phyloP scores from a whole-genome alignment of 495 filamentous ascomycete species.

The Hypoxylon perforatum region DNA sequence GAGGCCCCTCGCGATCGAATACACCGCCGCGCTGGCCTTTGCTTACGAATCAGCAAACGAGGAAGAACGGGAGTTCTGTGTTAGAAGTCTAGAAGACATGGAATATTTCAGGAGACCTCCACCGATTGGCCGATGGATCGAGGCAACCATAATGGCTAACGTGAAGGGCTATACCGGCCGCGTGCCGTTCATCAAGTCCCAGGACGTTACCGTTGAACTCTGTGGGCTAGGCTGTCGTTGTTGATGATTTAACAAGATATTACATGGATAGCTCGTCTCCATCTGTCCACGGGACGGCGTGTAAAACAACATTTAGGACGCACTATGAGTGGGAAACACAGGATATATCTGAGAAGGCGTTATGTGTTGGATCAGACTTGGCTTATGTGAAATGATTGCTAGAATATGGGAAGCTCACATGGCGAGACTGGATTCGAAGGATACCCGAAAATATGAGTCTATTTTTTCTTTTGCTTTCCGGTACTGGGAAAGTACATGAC shows the following conservation, averaged over 20 bases:
- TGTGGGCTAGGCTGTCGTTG: conserved; percentile 44
- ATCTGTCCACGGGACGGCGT: no score
- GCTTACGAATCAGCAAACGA: conserved; percentile 45
- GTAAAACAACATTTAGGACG: not conserved
- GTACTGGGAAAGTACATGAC: not conserved
- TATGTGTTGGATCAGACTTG: conserved; percentile 7
- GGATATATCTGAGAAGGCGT: not conserved
- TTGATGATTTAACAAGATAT: not conserved
- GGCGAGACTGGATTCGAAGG: conserved; percentile 6
- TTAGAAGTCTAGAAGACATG: conserved; percentile 39
- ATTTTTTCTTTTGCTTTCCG: not conserved
- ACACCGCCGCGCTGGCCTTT: conserved; percentile 40
- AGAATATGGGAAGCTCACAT: conserved; percentile 18
- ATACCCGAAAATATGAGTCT: conserved; percentile 10
- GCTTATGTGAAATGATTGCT: conserved; percentile 9
- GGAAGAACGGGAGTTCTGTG: conserved; percentile 41
- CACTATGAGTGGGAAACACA: not conserved
- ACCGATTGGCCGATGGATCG: conserved; percentile 43
- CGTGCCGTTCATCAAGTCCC: conserved; percentile 42
- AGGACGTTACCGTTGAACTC: conserved; percentile 40
- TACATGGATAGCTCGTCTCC: not conserved
- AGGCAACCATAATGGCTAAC: conserved; percentile 46
- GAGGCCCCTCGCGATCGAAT: conserved; percentile 42
- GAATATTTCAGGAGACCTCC: conserved; percentile 43
- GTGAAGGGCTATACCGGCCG: conserved; percentile 45